Conservation (phyloP, 2,329 filamentous ascomycete species). For the Ophidiomyces ophidiicola region DNA sequence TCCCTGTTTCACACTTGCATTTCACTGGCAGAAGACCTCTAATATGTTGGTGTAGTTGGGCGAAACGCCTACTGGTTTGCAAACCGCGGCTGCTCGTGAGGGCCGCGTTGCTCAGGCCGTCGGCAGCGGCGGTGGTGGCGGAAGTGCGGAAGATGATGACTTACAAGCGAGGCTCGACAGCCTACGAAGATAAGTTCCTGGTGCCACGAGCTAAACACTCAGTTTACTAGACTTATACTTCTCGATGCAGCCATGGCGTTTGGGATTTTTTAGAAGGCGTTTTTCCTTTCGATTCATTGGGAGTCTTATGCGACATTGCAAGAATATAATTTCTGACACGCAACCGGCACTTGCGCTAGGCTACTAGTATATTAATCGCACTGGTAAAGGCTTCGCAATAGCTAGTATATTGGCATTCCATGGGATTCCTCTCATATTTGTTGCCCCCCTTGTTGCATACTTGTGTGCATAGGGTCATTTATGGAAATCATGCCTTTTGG, state of each 20-base stretch:
- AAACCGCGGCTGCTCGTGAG: constrained; percentile 60
- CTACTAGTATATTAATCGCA: too few species aligned
- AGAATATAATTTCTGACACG: too few species aligned
- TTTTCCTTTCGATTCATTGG: not conserved
- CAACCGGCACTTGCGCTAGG: too few species aligned
- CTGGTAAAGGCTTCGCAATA: too few species aligned
- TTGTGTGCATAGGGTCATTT: too few species aligned
- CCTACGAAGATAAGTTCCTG: constrained; percentile 45
- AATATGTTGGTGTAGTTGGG: constrained; percentile 53
- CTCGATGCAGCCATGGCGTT: constrained; percentile 11
- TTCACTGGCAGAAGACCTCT: constrained; percentile 13
- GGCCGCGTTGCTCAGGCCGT: constrained; percentile 75
- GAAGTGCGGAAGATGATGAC: constrained; percentile 64
- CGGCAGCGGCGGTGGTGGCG: constrained; percentile 50
- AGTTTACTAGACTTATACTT: not conserved
- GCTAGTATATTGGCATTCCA: too few species aligned
- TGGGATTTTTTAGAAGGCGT: constrained; percentile 8
- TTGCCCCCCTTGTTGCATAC: too few species aligned
- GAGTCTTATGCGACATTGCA: too few species aligned
- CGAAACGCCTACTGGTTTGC: constrained; percentile 76
- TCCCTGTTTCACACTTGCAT: not conserved
- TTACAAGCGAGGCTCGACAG: constrained; percentile 88
- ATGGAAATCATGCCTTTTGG: too few species aligned
- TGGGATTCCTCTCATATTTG: too few species aligned
- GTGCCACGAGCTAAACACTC: not conserved